phyloP scores from a whole-genome alignment of 1,284 basidiomycete species.

The Neonothopanus nambi region DNA sequence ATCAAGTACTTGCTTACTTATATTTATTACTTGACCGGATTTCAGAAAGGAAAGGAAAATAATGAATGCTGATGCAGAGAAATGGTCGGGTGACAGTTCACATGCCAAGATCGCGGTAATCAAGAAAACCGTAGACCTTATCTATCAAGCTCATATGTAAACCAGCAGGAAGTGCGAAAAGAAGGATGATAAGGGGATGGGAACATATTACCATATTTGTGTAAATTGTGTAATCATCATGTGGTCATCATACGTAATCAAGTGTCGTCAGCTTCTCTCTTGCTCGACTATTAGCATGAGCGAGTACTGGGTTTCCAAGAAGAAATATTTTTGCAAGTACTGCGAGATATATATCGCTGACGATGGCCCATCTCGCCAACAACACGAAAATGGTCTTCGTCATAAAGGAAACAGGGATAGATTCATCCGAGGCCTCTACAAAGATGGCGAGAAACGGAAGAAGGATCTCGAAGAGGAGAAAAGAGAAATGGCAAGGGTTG shows the following conservation, averaged over 20 bases:
- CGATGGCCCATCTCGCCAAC: conserved; percentile 87
- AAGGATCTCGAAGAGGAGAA: conserved; percentile 86
- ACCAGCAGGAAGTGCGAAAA: no score
- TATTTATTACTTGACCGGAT: neutral
- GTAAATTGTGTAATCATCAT: no score
- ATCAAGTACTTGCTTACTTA: no score
- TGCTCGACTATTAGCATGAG: conserved; percentile 73
- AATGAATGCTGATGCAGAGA: no score
- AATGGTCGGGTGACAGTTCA: no score
- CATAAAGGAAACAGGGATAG: conserved; percentile 95
- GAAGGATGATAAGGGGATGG: no score
- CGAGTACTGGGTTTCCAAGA: conserved; percentile 86
- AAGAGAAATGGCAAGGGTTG: conserved; percentile 83
- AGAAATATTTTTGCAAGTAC: conserved; percentile 85
- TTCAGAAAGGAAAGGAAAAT: neutral
- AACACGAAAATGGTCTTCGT: conserved; percentile 91
- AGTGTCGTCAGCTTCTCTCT: no score
- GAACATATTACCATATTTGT: no score
- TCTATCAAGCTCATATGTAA: no score
- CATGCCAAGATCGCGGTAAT: no score
- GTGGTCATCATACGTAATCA: no score
- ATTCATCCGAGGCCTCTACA: conserved; percentile 91
- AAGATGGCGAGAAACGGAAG: conserved; percentile 86
- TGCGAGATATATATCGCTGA: conserved; percentile 92
- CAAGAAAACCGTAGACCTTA: no score